A percentile compares a stretch with the other conserved stretches of the same genome.
phyloP scores from a whole-genome alignment of 202 grass and related monocot genomes.

The Setaria italica region DNA sequence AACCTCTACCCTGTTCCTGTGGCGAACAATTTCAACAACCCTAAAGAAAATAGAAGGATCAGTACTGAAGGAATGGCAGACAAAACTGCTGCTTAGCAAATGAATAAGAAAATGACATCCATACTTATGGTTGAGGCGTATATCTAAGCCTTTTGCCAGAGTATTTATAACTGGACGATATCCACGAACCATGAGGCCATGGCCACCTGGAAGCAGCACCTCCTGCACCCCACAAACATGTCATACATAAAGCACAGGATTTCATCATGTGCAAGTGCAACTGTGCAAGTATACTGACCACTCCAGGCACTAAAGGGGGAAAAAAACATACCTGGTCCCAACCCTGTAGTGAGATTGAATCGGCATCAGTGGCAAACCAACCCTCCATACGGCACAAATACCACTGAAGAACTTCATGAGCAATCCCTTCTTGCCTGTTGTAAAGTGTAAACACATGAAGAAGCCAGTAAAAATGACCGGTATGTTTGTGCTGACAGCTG shows the following conservation, averaged over 20 bases:
- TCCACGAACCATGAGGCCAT: slow-evolving; percentile 98
- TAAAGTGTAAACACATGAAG: not conserved
- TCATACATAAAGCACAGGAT: slow-evolving; percentile 18
- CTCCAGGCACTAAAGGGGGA: not conserved
- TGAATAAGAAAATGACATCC: slow-evolving; percentile 21
- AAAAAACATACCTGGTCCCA: slow-evolving; percentile 82
- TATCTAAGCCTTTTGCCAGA: slow-evolving; percentile 94
- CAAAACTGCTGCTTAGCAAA: not conserved
- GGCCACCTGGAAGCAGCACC: slow-evolving; percentile 93
- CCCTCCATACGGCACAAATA: slow-evolving; percentile 99
- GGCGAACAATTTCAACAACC: slow-evolving; percentile 80
- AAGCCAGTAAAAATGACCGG: slow-evolving; percentile 41
- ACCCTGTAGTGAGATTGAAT: slow-evolving; percentile 82
- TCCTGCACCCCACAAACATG: slow-evolving; percentile 62
- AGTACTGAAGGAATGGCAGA: slow-evolving; percentile 22
- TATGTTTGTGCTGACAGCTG: not conserved
- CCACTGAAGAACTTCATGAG: slow-evolving; percentile 94
- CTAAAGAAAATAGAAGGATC: slow-evolving; percentile 51
- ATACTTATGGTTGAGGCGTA: slow-evolving; percentile 83
- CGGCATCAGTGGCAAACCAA: slow-evolving; percentile 97
- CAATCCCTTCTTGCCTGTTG: slow-evolving; percentile 88
- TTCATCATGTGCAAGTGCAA: not conserved
- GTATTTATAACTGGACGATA: slow-evolving; percentile 98
- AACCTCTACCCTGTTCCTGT: slow-evolving; percentile 86
- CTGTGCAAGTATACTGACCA: not conserved